Conservation (phyloP, 1,284 basidiomycete species). For the Chondrostereum purpureum region DNA sequence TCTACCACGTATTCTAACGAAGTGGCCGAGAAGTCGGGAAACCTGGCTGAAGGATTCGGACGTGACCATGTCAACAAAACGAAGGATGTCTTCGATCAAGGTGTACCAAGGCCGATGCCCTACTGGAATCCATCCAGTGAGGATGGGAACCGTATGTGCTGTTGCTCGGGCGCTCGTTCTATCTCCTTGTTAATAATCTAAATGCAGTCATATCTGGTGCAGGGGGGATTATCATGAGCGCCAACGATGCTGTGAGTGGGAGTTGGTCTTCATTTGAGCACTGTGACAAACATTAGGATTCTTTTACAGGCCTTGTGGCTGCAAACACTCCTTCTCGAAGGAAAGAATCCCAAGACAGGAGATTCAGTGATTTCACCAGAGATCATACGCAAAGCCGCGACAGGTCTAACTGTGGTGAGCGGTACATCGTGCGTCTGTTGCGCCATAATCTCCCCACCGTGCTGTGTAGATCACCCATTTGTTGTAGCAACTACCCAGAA, state of each 20-base stretch:
- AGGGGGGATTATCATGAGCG: constrained; percentile 21
- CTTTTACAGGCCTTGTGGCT: constrained; percentile 23
- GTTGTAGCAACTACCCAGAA: not conserved
- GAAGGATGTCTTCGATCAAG: constrained; percentile 14
- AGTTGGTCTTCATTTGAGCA: not conserved
- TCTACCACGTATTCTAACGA: constrained; percentile 17
- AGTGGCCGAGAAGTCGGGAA: constrained; percentile 12
- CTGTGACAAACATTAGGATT: not conserved
- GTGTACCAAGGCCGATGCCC: constrained; percentile 14
- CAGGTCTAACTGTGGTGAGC: constrained; percentile 14
- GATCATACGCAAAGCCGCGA: constrained; percentile 17
- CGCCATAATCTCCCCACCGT: constrained; percentile 11
- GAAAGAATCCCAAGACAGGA: constrained; percentile 17
- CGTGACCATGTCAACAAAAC: constrained; percentile 12
- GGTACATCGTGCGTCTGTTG: no score
- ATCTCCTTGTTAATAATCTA: no score
- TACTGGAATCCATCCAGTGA: constrained; percentile 7
- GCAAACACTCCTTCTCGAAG: constrained; percentile 18
- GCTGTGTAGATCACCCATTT: not conserved
- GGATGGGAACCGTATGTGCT: constrained; percentile 19
- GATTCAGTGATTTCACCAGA: constrained; percentile 16
- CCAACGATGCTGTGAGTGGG: constrained; percentile 18
- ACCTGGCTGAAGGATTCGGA: constrained; percentile 14
- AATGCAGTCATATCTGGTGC: constrained; percentile 16
- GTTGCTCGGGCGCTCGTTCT: constrained; percentile 14